Percentiles rank a stretch among this genome's conserved stretches.
Evolutionary conservation across 2,329 filamentous ascomycete species (phyloP).

Genomic region (Daldinia sp.): DNA sequence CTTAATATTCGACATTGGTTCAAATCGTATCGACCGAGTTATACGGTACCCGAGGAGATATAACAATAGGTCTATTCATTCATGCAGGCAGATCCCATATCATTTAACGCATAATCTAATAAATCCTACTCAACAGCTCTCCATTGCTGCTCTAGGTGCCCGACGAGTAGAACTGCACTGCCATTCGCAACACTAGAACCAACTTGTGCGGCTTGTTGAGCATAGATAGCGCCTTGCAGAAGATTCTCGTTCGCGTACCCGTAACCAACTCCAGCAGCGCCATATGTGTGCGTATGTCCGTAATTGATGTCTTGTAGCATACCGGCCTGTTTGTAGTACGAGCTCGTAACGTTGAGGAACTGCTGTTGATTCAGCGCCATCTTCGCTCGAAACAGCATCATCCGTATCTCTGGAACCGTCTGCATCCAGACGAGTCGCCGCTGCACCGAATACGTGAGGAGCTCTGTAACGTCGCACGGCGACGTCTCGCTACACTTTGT

Average conservation of each 20-base stretch:
- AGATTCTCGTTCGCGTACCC: conserved; percentile 50
- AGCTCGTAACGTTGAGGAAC: neutral
- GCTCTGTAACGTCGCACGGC: conserved; percentile 35
- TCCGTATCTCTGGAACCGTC: neutral
- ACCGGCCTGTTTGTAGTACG: neutral
- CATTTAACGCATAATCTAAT: neutral
- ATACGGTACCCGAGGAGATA: neutral
- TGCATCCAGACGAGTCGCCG: neutral
- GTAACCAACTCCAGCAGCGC: conserved; percentile 51
- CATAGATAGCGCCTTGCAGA: conserved; percentile 50
- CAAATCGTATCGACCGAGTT: neutral
- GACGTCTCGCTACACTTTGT: conserved; percentile 48
- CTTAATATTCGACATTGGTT: neutral
- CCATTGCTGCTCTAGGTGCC: conserved; percentile 53
- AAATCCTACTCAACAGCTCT: conserved; percentile 51
- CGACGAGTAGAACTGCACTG: conserved; percentile 39
- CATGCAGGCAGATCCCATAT: neutral
- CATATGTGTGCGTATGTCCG: conserved; percentile 42
- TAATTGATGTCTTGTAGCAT: neutral
- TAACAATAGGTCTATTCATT: neutral
- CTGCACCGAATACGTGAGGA: neutral
- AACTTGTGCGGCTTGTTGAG: conserved; percentile 48
- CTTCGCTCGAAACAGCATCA: neutral
- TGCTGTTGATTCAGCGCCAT: neutral
- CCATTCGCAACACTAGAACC: conserved; percentile 15